Evolutionary conservation across 371 early-diverging fungal genomes (phyloP).

Genomic region (Nosema muscidifuracis): DNA sequence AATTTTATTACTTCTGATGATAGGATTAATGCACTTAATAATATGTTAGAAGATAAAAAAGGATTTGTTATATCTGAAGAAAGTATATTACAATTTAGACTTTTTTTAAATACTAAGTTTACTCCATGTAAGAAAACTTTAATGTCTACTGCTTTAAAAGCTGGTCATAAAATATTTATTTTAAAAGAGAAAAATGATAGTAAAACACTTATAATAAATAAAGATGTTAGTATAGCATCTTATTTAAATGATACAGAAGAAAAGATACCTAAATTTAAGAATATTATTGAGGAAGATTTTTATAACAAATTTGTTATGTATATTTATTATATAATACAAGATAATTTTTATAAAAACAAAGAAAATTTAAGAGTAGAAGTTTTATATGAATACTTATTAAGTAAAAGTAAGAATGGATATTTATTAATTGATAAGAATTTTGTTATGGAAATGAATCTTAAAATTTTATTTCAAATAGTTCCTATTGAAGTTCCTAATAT

Average conservation of each 20-base stretch:
- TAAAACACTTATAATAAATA: conserved; percentile 1
- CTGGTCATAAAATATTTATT: neutral
- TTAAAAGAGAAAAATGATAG: neutral
- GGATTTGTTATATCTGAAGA: conserved; percentile 34
- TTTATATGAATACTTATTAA: conserved; percentile 6
- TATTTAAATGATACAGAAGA: neutral
- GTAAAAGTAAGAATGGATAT: neutral
- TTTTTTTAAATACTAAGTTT: conserved; percentile 25
- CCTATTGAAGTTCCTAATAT: conserved; percentile 17
- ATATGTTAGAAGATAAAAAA: conserved; percentile 24
- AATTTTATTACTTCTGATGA: conserved; percentile 26
- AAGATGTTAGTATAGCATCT: neutral
- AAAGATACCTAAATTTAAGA: neutral
- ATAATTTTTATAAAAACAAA: conserved; percentile 30
- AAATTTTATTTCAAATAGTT: conserved; percentile 22
- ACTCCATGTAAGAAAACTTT: conserved; percentile 49
- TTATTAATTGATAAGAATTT: conserved; percentile 18
- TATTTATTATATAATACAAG: conserved; percentile 16
- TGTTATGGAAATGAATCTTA: conserved; percentile 21
- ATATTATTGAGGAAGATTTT: conserved; percentile 23
- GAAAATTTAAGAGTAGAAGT: neutral
- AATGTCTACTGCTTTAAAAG: conserved; percentile 40
- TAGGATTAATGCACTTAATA: conserved; percentile 36
- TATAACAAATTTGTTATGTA: conserved; percentile 32
- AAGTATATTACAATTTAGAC: conserved; percentile 31